These are phyloP conservation scores for Erigeron philadelphicus DNA, from an alignment of 140 eudicot species.

Conservation along the genomic window DNA sequence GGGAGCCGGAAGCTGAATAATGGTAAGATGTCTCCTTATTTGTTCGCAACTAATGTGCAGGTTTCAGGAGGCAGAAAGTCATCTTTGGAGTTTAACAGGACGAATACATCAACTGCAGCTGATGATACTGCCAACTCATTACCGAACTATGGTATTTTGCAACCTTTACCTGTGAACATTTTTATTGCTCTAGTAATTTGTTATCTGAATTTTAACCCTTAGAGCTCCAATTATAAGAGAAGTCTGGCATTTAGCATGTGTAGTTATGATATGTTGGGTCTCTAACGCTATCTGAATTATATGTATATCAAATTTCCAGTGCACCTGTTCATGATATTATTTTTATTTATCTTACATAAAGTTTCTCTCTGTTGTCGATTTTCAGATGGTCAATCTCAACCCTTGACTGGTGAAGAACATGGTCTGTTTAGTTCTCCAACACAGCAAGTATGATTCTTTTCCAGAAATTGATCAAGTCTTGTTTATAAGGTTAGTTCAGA, in stretches of 20 bases:
- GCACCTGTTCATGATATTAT: too few species aligned
- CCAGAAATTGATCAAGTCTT: constrained; percentile 15
- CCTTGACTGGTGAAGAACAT: constrained; percentile 35
- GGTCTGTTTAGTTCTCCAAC: constrained; percentile 26
- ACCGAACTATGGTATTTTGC: constrained; percentile 25
- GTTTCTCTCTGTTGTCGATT: background rate
- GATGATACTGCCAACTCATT: constrained; percentile 40
- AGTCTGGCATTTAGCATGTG: too few species aligned
- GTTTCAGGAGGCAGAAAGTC: constrained; percentile 36
- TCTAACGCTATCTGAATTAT: too few species aligned
- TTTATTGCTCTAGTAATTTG: background rate
- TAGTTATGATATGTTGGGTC: too few species aligned
- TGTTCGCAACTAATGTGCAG: constrained; percentile 17
- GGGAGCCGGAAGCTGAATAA: background rate
- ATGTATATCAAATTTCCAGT: too few species aligned
- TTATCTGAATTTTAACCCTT: too few species aligned
- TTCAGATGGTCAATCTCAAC: constrained; percentile 34
- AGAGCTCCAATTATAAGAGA: too few species aligned
- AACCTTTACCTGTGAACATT: background rate
- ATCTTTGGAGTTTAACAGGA: constrained; percentile 32
- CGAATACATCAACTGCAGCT: constrained; percentile 36
- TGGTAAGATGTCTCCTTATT: background rate
- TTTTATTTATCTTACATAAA: too few species aligned
- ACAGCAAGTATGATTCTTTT: constrained; percentile 29
- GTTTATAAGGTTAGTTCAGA: constrained; percentile 27